Conservation (phyloP, 176 grass and related monocot genomes). For the Neostapfia colusana region DNA sequence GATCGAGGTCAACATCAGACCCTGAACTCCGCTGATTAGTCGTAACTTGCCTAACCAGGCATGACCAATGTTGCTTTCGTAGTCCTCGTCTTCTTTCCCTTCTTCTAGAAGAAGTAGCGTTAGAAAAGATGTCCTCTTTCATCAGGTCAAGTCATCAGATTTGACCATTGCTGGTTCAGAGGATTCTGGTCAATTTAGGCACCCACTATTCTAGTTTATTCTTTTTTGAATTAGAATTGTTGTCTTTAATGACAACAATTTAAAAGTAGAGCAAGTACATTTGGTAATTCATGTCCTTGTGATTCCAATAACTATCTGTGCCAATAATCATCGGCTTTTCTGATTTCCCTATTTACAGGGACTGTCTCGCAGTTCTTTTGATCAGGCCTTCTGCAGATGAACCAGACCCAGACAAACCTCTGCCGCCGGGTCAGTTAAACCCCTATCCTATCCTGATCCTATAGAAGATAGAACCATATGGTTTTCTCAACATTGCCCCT, state of each 20-base stretch:
- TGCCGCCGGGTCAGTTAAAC: not conserved
- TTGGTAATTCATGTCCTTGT: not conserved
- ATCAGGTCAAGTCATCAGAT: conserved; percentile 21
- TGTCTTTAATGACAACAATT: too few species aligned
- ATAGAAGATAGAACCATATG: too few species aligned
- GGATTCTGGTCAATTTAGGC: conserved; percentile 4
- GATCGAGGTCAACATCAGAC: not conserved
- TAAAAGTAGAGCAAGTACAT: not conserved
- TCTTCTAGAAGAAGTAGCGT: not conserved
- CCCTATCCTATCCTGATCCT: not conserved
- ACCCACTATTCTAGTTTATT: not conserved
- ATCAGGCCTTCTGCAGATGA: not conserved
- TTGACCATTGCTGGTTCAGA: conserved; percentile 5
- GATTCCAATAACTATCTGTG: too few species aligned
- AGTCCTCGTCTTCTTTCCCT: not conserved
- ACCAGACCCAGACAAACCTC: not conserved
- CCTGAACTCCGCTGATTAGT: not conserved
- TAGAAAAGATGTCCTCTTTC: not conserved
- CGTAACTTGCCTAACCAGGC: conserved; percentile 17
- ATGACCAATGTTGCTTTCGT: not conserved
- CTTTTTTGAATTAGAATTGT: too few species aligned
- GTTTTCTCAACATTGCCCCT: not conserved
- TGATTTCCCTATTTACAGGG: not conserved
- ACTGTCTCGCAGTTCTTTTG: not conserved
- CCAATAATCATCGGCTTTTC: not conserved